phyloP scores from a whole-genome alignment of 169 alveolate genomes.

The Plasmodium billcollinsi region DNA sequence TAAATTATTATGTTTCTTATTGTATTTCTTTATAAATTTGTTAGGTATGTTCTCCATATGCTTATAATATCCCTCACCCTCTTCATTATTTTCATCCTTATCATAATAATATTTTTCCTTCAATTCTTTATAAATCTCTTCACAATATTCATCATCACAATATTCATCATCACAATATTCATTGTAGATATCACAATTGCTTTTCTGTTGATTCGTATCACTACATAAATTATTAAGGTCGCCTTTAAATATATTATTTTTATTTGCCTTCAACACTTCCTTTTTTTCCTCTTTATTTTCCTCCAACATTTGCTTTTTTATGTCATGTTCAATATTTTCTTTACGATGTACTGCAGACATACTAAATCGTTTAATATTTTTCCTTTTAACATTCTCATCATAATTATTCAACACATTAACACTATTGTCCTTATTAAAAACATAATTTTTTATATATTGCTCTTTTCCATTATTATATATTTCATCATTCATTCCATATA shows the following conservation, averaged over 20 bases:
- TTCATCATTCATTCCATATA: constrained; percentile 76
- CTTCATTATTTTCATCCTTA: constrained; percentile 46
- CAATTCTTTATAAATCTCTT: constrained; percentile 58
- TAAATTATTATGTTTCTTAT: constrained; percentile 26
- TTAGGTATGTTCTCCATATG: constrained; percentile 8
- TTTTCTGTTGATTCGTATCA: constrained; percentile 11
- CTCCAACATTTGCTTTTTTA: neutral
- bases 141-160: constrained; percentile 42
- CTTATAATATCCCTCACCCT: neutral
- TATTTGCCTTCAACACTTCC: constrained; percentile 28
- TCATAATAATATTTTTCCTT: constrained; percentile 67
- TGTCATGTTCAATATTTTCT: constrained; percentile 9
- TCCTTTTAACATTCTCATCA: constrained; percentile 48
- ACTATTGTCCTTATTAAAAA: constrained; percentile 23
- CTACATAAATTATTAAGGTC: neutral
- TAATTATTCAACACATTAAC: constrained; percentile 40
- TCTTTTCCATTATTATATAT: constrained; percentile 63
- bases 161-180: constrained; percentile 25
- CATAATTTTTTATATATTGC: constrained; percentile 60
- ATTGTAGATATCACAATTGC: neutral
- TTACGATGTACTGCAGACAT: constrained; percentile 47
- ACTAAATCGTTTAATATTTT: constrained; percentile 43
- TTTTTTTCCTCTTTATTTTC: neutral
- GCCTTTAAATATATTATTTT: neutral
- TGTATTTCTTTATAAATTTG: constrained; percentile 46